A percentile compares a stretch with the other conserved stretches of the same genome.
Conservation (phyloP, 202 grass and related monocot genomes). For the Schoenoplectus triqueter region DNA sequence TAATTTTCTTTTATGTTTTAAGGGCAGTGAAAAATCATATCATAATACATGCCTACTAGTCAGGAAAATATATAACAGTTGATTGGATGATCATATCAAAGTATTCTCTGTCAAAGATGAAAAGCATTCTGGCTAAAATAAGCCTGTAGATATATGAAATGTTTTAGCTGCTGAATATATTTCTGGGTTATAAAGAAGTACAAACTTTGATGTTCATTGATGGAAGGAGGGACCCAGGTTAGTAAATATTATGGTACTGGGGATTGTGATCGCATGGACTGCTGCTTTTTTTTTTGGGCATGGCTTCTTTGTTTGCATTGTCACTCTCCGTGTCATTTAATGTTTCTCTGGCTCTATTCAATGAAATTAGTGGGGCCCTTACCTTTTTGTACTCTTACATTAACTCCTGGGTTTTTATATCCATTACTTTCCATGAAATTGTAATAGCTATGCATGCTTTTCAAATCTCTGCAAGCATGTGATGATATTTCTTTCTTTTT, state of each 20-base stretch:
- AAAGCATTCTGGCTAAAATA: constrained; percentile 22
- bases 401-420: constrained; percentile 18
- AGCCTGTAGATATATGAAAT: constrained; percentile 15
- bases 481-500: neutral
- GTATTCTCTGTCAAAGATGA: constrained; percentile 24
- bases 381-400: constrained; percentile 38
- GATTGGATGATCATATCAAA: neutral
- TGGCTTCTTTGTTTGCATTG: constrained; percentile 42
- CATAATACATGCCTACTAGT: too few species aligned
- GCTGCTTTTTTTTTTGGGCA: constrained; percentile 30
- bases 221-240: constrained; percentile 15
- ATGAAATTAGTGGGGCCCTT: constrained; percentile 27
- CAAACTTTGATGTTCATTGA: constrained; percentile 38
- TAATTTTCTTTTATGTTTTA: neutral
- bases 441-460: constrained; percentile 9
- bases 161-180: constrained; percentile 14
- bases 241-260: constrained; percentile 42
- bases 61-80: too few species aligned
- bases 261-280: constrained; percentile 25
- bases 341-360: constrained; percentile 36
- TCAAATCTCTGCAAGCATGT: constrained; percentile 16
- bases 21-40: neutral
- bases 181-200: constrained; percentile 14
- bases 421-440: constrained; percentile 9
- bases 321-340: constrained; percentile 36